Evolutionary conservation across 306 rosid species (phyloP), one percentile per base, ranked within the genome.

Genomic region (Medicago lupulina): DNA sequence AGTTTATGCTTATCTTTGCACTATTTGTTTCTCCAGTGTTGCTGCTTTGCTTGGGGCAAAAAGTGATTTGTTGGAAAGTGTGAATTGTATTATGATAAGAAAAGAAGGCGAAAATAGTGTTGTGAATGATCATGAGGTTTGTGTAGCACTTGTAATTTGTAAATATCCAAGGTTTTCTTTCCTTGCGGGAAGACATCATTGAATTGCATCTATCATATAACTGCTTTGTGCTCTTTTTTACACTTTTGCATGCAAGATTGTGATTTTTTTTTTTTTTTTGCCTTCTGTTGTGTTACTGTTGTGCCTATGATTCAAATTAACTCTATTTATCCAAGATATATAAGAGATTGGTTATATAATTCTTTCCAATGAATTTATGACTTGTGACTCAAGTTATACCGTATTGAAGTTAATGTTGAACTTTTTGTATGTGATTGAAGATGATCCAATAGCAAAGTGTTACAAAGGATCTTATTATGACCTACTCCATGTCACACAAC

Each of bases 31-130:
- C 79, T 86, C 2, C 96, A 93, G 98, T 28, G 73, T 69, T 90
- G 93, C 87, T 93, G 98, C 85, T 85, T 93, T 87, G 68, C 83
- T 10, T 90, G 89, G 91, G 3, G 85, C 79, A 81, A 64, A 73
- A 86, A 86, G 34, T 87, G 88, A 87, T 67, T 54, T 44, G 46
- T 74, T 44, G 74, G 59, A 81, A 54, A 54, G 70, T 74, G 71
- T 81, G 81, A 84, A 70, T 76, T 61, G 58, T 62, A 73, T 77
- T 51, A 3, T 77, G 50, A 69, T 38, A 46, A 46, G 57, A 57
- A 50, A 58, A 40, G 58, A 79, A 57, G 62, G 74, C 63, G 41
- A 71, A 73, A 63, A 71, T 47, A 66, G 49, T 67, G 49, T 75
- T 75, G 81, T 75, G 81, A 79, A 79, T 82, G 82, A 34, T 82